These are phyloP conservation scores for Candida glucosophila DNA, from an alignment of 1,139 yeast genomes.

Conservation along the genomic window DNA sequence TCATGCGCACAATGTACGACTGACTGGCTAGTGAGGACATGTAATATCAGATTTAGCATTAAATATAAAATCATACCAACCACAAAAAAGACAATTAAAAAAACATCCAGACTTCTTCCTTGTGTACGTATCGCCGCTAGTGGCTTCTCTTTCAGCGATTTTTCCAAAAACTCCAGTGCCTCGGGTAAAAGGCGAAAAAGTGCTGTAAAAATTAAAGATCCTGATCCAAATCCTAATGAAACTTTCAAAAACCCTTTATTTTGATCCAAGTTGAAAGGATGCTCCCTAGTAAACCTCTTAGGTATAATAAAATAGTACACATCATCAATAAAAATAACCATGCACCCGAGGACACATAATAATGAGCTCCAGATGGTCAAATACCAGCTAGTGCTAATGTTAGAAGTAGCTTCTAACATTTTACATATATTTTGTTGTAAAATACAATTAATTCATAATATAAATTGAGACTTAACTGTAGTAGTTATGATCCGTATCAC, in stretches of 20 bases:
- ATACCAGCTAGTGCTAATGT: too few relatives aligned
- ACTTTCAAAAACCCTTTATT: slow-evolving; percentile 56
- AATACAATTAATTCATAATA: too few relatives aligned
- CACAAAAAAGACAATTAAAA: slow-evolving; percentile 43
- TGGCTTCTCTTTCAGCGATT: slow-evolving; percentile 6
- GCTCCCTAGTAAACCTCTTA: slow-evolving; percentile 22
- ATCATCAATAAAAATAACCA: slow-evolving; percentile 44
- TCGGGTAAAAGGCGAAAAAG: slow-evolving; percentile 68
- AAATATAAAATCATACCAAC: slow-evolving; percentile 57
- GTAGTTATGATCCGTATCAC: too few relatives aligned
- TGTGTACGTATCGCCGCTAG: too few relatives aligned
- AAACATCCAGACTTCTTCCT: too few relatives aligned
- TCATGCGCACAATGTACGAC: slow-evolving; percentile 83
- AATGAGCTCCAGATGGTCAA: slow-evolving; percentile 47
- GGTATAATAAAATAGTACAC: slow-evolving; percentile 35
- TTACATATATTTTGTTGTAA: too few relatives aligned
- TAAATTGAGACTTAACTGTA: too few relatives aligned
- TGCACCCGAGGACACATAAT: slow-evolving; percentile 54
- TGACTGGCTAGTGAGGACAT: slow-evolving; percentile 69
- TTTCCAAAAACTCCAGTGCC: slow-evolving; percentile 29
- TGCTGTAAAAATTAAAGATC: slow-evolving; percentile 70
- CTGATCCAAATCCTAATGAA: slow-evolving; percentile 66
- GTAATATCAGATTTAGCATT: slow-evolving; percentile 54
- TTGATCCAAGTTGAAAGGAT: slow-evolving; percentile 48
- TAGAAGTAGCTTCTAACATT: too few relatives aligned